Conservation (phyloP, 495 filamentous ascomycete genomes). For the Aspergillus hancockii region DNA sequence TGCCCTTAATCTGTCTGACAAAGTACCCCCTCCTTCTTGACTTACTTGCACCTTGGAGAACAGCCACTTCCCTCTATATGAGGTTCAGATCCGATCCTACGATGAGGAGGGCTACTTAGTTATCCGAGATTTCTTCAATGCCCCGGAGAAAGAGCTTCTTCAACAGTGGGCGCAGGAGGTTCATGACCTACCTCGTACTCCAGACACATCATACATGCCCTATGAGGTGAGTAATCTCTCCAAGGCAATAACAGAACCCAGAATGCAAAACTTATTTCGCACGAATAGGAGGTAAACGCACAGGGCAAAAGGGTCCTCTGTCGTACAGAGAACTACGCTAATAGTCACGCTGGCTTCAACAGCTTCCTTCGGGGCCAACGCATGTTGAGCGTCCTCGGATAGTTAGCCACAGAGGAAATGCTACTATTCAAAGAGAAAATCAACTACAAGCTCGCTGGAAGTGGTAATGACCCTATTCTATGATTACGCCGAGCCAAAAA, state of each 20-base stretch:
- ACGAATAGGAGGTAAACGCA: conserved; percentile 37
- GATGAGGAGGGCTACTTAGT: conserved; percentile 42
- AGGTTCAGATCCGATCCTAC: conserved; percentile 38
- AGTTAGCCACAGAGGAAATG: conserved; percentile 47
- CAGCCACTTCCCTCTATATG: conserved; percentile 23
- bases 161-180: conserved; percentile 48
- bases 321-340: conserved; percentile 50
- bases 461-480: conserved; percentile 23
- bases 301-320: conserved; percentile 43
- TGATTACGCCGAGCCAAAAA: background rate
- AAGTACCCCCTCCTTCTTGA: background rate
- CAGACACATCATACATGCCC: conserved; percentile 45
- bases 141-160: conserved; percentile 26
- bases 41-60: conserved; percentile 23
- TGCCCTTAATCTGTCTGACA: background rate
- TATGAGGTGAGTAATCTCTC: conserved; percentile 32
- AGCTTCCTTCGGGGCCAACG: conserved; percentile 40
- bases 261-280: background rate
- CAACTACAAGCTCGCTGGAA: conserved; percentile 45
- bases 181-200: conserved; percentile 38
- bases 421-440: conserved; percentile 53
- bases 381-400: conserved; percentile 32
- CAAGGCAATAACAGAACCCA: background rate
- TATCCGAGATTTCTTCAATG: conserved; percentile 32
- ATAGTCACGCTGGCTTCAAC: conserved; percentile 42